These are phyloP conservation scores for Picea sitchensis DNA, from an alignment of 75 land plant genomes.

Conservation along the genomic window DNA sequence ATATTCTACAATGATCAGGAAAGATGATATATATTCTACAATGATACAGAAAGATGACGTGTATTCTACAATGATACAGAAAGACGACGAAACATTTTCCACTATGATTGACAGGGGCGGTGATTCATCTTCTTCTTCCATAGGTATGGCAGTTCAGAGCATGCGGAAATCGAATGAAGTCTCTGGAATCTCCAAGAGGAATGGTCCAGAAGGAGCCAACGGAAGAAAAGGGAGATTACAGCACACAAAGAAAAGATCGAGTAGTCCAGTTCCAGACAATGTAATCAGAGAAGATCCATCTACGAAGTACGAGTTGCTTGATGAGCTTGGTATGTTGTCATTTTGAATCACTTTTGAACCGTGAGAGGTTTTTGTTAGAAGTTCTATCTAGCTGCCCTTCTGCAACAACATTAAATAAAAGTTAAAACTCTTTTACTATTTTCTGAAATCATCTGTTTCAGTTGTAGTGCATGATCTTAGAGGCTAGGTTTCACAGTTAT, in stretches of 20 bases:
- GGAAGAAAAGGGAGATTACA: constrained; percentile 8
- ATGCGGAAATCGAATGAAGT: constrained; percentile 14
- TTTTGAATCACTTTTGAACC: neutral
- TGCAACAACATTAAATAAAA: too few relatives aligned
- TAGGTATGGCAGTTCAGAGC: constrained; percentile 37
- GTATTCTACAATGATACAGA: constrained; percentile 32
- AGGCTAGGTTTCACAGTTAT: neutral
- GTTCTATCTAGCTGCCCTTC: too few relatives aligned
- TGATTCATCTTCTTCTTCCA: constrained; percentile 20
- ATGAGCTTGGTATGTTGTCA: constrained; percentile 75
- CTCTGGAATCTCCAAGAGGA: constrained; percentile 22
- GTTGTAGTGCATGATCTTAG: neutral
- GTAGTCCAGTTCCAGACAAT: constrained; percentile 77
- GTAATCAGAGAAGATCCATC: constrained; percentile 85
- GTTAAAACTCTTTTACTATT: too few relatives aligned
- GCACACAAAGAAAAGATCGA: constrained; percentile 46
- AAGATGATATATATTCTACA: constrained; percentile 10
- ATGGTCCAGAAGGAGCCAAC: neutral
- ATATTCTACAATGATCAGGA: constrained; percentile 10
- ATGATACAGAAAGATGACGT: constrained; percentile 16
- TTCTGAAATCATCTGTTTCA: neutral
- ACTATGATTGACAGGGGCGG: constrained; percentile 17
- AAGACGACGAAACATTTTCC: constrained; percentile 24
- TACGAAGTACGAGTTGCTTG: constrained; percentile 88
- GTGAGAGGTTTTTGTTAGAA: neutral